Conservation (phyloP, 805 yeast genomes). For the Komagataella kurtzmanii region DNA sequence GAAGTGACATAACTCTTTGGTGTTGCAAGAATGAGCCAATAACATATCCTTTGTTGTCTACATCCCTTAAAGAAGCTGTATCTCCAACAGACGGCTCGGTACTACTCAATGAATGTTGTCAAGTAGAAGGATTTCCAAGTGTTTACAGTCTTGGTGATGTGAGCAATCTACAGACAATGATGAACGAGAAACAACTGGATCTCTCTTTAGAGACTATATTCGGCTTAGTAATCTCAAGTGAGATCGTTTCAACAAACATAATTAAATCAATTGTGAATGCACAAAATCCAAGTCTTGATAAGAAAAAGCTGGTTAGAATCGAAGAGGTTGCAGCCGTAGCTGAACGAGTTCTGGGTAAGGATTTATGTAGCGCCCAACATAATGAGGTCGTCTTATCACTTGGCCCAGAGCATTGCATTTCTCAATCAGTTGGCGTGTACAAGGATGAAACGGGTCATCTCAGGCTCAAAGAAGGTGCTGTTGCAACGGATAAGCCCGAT, state of each 20-base stretch:
- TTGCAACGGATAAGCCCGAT: not conserved
- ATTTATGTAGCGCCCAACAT: not conserved
- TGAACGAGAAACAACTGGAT: conserved; percentile 2
- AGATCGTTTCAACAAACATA: conserved; percentile 5
- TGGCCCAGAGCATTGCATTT: not conserved
- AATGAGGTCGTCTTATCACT: not conserved
- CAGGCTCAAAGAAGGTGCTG: not conserved
- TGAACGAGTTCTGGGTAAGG: not conserved
- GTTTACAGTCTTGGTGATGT: conserved; percentile 5
- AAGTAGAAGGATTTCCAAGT: not conserved
- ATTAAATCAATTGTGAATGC: not conserved
- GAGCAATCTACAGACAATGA: conserved; percentile 3
- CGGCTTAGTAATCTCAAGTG: conserved; percentile 4
- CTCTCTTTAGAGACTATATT: conserved; percentile 3
- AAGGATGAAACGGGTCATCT: not conserved
- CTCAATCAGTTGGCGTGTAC: not conserved
- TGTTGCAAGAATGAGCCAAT: conserved; percentile 4
- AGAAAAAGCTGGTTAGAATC: not conserved
- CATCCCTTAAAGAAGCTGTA: conserved; percentile 1
- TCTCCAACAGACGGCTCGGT: conserved; percentile 3
- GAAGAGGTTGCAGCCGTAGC: not conserved
- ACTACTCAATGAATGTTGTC: conserved; percentile 2
- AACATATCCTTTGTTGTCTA: conserved; percentile 1
- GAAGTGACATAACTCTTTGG: conserved; percentile 4
- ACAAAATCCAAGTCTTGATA: not conserved